These are phyloP conservation scores for Sarocladiaceae sp. DNA, from an alignment of 2,329 filamentous ascomycete species.

Conservation along the genomic window DNA sequence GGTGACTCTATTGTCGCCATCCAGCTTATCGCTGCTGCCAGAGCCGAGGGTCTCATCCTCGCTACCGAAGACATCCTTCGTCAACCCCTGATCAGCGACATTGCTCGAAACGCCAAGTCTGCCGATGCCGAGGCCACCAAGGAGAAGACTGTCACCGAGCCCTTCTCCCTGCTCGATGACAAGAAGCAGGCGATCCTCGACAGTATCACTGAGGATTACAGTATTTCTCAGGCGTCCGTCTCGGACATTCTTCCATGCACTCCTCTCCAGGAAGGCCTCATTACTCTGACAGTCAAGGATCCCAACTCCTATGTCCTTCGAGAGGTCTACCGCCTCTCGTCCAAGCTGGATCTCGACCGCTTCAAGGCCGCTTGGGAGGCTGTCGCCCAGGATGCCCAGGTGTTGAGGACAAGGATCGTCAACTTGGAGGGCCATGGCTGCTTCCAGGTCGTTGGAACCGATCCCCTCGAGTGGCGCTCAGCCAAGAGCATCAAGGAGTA, in stretches of 20 bases:
- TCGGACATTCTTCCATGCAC: slow-evolving; percentile 30
- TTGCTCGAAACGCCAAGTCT: too few species aligned
- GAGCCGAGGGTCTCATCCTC: slow-evolving; percentile 6
- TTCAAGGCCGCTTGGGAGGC: slow-evolving; percentile 13
- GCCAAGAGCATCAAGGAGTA: too few species aligned
- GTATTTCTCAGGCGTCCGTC: slow-evolving; percentile 10
- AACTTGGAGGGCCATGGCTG: too few species aligned
- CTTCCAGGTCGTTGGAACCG: too few species aligned
- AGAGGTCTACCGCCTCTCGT: slow-evolving; percentile 16
- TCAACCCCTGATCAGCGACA: too few species aligned
- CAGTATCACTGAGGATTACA: too few species aligned
- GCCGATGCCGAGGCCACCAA: too few species aligned
- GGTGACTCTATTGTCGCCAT: slow-evolving; percentile 19
- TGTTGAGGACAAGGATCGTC: slow-evolving; percentile 12
- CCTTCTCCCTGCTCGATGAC: too few species aligned
- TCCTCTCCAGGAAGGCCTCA: slow-evolving; percentile 29
- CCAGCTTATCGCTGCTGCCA: slow-evolving; percentile 11
- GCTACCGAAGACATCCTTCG: slow-evolving; percentile 12
- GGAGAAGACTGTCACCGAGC: too few species aligned
- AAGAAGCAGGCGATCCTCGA: too few species aligned
- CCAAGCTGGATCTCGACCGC: slow-evolving; percentile 13
- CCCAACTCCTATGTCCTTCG: slow-evolving; percentile 26
- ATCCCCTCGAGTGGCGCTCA: too few species aligned
- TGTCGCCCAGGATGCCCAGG: slow-evolving; percentile 2
- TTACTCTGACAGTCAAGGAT: slow-evolving; percentile 24